Percentiles rank a stretch among this genome's conserved stretches.
Evolutionary conservation across 163 green algal genomes (phyloP).

Genomic region (Chloromonas sp.): DNA sequence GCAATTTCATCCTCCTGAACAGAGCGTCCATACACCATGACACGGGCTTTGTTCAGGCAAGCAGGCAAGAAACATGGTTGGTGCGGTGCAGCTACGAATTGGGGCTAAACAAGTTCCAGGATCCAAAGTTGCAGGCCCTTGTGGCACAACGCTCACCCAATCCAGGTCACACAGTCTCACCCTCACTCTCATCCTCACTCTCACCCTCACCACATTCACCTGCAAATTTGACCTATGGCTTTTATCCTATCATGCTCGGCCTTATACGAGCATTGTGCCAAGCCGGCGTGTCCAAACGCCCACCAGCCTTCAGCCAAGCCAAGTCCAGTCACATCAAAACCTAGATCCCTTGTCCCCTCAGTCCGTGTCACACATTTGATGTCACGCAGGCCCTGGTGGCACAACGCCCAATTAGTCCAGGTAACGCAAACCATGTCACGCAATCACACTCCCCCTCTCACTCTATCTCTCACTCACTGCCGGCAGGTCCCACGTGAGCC

Average conservation of each 20-base stretch:
- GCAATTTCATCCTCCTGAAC: constrained; percentile 63
- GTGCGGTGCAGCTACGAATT: neutral
- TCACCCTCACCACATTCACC: too few species aligned
- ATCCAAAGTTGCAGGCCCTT: neutral
- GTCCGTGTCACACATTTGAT: neutral
- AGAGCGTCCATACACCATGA: neutral
- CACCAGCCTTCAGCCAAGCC: neutral
- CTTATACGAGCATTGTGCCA: too few species aligned
- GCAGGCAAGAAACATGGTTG: neutral
- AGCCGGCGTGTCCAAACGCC: too few species aligned
- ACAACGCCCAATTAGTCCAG: neutral
- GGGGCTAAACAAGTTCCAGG: neutral
- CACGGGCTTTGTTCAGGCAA: neutral
- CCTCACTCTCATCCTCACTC: too few species aligned
- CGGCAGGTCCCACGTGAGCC: constrained; percentile 38
- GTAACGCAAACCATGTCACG: neutral
- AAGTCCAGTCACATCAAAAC: neutral
- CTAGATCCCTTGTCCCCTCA: neutral
- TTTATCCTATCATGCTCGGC: too few species aligned
- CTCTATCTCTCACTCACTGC: constrained; percentile 13
- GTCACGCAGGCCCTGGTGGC: neutral
- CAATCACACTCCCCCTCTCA: neutral
- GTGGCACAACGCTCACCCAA: neutral
- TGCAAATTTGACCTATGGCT: too few species aligned
- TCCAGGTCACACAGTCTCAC: neutral